Evolutionary conservation across 2,329 filamentous ascomycete species (phyloP), one percentile per base, ranked within the genome.

Genomic region (Nakataea oryzae): DNA sequence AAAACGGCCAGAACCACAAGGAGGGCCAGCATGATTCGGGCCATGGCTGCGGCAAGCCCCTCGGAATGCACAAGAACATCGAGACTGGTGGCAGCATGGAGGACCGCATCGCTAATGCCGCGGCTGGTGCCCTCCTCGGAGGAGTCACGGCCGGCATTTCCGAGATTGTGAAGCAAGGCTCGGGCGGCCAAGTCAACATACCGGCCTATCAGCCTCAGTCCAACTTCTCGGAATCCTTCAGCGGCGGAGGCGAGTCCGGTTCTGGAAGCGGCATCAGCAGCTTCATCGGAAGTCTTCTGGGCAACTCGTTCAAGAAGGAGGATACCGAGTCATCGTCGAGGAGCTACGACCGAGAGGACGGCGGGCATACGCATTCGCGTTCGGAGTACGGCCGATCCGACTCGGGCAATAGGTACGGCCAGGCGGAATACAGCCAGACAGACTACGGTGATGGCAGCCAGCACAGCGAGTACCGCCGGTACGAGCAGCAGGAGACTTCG

Each of bases 11-110:
- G 64, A 97, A 97, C 74, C 93, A 97, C 76, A 93, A 91, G 74
- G 86, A 91, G 68, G 91, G 90, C 30, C 88, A 93, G 13, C 76
- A 91, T 21, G 92, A 97, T 73, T 87, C 84, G 61, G 93, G 93
- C 14, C 91, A 96, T 71, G 91, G 91, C 60, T 96, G 91, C 70
- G 79, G 77, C 64, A 86, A 90, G 64, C 92, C 92, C 74, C 79
- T 96, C 13, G 83, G 86, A 66, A 89, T 96, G 83, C 85, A 86
- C 65, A 92, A 89, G 74, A 82, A 83, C 66, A 84, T 82, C 63
- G 67, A 67, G 27, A 74, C 76, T 34, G 74, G 74, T 3, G 78
- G 75, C 14, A 80, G 77, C 32, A 69, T 80, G 54, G 80, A 84
- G 69, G 83, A 83, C 69, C 79, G 79, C 68, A 84, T 86, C 66